These are phyloP conservation scores for Lomentospora prolificans DNA, from an alignment of 2,329 filamentous ascomycete species.

Conservation along the genomic window DNA sequence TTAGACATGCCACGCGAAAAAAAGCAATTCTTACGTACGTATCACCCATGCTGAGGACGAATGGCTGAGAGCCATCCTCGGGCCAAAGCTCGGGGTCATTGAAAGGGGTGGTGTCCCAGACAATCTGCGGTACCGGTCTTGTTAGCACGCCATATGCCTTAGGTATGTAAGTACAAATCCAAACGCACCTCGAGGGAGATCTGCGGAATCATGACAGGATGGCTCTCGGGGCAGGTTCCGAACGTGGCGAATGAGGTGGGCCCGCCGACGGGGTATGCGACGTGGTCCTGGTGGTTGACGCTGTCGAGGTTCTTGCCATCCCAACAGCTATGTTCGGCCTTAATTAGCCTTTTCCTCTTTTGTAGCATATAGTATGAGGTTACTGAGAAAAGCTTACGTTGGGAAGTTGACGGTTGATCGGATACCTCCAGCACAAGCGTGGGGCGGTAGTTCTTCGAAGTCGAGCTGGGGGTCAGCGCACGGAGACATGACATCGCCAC, in stretches of 20 bases:
- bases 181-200: constrained; percentile 23
- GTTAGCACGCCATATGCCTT: neutral
- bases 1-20: neutral
- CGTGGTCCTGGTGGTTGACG: constrained; percentile 30
- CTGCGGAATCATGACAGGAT: constrained; percentile 29
- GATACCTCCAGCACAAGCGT: constrained; percentile 30
- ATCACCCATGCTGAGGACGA: constrained; percentile 22
- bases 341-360: neutral
- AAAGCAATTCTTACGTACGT: neutral
- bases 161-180: no score
- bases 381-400: constrained; percentile 29
- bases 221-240: constrained; percentile 22
- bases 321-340: constrained; percentile 24
- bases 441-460: constrained; percentile 27
- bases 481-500: constrained; percentile 23
- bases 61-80: constrained; percentile 25
- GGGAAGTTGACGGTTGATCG: constrained; percentile 34
- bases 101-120: constrained; percentile 27
- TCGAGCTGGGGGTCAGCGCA: constrained; percentile 32
- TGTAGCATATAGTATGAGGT: no score
- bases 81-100: constrained; percentile 27
- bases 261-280: constrained; percentile 28
- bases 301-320: constrained; percentile 34
- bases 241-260: constrained; percentile 24
- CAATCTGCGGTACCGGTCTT: constrained; percentile 16